Conservation (phyloP, 192 early-diverging fungal genomes). For the Podila epigama region DNA sequence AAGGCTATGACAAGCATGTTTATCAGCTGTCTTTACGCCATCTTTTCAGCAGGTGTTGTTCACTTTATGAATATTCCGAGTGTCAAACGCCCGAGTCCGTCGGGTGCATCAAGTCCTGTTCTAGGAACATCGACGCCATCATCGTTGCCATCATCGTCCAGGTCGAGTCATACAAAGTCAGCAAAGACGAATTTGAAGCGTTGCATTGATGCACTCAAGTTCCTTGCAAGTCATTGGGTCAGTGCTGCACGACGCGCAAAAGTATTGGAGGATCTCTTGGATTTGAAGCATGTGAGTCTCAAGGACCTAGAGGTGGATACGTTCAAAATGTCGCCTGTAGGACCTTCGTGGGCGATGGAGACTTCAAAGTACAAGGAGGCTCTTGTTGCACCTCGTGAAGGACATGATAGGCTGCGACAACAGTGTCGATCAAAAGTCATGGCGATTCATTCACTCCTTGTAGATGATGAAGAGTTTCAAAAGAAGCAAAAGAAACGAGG, state of each 20-base stretch:
- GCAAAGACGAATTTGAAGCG: constrained; percentile 43
- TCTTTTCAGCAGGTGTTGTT: constrained; percentile 50
- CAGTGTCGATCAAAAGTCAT: constrained; percentile 44
- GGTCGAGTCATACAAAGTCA: background rate
- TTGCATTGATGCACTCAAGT: constrained; percentile 45
- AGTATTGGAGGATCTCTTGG: constrained; percentile 40
- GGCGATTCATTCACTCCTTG: constrained; percentile 45
- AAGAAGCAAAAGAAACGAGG: constrained; percentile 20
- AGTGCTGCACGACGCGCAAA: constrained; percentile 40
- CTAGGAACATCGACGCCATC: background rate
- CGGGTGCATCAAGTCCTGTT: constrained; percentile 16
- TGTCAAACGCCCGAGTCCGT: constrained; percentile 9
- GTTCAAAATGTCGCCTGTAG: constrained; percentile 18
- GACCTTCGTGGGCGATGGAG: constrained; percentile 28
- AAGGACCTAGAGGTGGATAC: constrained; percentile 36
- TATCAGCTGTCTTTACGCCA: constrained; percentile 44
- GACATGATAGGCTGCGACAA: constrained; percentile 29
- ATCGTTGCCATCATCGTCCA: background rate
- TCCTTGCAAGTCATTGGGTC: constrained; percentile 34
- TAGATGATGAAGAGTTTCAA: constrained; percentile 29
- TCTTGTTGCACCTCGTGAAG: constrained; percentile 13
- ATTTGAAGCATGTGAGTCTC: constrained; percentile 42
- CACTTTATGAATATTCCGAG: constrained; percentile 50
- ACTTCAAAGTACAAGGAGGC: background rate
- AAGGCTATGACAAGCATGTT: constrained; percentile 33